These are phyloP conservation scores for Ogataea corticis DNA, from an alignment of 805 yeast species.

Conservation along the genomic window DNA sequence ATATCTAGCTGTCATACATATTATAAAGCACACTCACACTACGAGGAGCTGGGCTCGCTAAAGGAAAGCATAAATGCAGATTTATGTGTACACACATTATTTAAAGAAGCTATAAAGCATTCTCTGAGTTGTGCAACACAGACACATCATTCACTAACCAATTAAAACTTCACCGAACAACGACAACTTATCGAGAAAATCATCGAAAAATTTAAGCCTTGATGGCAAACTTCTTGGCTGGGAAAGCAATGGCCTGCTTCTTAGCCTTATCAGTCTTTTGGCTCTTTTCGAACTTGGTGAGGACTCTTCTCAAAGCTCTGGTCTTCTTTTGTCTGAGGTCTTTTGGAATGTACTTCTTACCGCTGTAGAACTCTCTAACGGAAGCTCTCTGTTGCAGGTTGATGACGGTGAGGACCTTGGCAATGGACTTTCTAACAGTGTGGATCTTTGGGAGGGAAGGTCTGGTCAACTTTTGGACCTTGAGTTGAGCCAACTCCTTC, in stretches of 20 bases:
- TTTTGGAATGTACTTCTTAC: conserved; percentile 95
- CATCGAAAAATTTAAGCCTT: conserved; percentile 69
- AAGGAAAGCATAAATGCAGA: conserved; percentile 10
- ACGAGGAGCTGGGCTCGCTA: no score
- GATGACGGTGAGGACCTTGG: conserved; percentile 95
- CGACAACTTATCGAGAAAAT: conserved; percentile 8
- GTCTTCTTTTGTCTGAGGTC: conserved; percentile 99
- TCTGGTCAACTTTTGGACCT: conserved; percentile 91
- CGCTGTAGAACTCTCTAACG: conserved; percentile 92
- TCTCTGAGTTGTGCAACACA: not conserved
- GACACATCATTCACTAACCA: conserved; percentile 10
- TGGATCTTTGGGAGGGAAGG: conserved; percentile 95
- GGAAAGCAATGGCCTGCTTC: conserved; percentile 94
- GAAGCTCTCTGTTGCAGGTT: conserved; percentile 95
- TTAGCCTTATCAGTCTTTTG: conserved; percentile 83
- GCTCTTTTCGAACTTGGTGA: conserved; percentile 83
- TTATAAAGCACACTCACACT: no score
- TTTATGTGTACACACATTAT: conserved; percentile 7
- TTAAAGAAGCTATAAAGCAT: not conserved
- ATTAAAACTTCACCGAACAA: conserved; percentile 13
- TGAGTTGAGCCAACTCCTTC: conserved; percentile 93
- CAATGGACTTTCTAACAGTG: conserved; percentile 97
- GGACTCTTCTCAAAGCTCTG: conserved; percentile 98
- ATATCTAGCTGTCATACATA: no score
- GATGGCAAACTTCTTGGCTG: conserved; percentile 97